Conservation (phyloP, 2,329 filamentous ascomycete species). For the Sporothrix globosa region DNA sequence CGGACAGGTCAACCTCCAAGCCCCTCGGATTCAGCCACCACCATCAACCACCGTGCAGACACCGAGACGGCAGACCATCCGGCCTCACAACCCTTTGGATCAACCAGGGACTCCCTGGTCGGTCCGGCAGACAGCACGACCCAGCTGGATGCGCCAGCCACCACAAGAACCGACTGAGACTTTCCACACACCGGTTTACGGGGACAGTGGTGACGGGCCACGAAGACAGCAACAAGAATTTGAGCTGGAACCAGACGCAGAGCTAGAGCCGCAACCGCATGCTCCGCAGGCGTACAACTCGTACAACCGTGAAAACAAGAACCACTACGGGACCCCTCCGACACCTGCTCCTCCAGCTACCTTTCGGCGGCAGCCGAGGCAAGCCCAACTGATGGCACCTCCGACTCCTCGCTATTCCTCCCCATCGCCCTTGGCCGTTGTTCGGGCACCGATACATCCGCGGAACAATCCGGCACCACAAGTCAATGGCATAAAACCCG, state of each 20-base stretch:
- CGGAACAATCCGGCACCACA: not conserved
- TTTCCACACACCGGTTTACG: not conserved
- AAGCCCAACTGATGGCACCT: not conserved
- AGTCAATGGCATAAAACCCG: slow-evolving; percentile 45
- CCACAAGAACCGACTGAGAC: not conserved
- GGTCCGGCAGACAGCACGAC: not conserved
- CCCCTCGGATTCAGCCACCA: not conserved
- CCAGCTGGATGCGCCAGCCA: slow-evolving; percentile 24
- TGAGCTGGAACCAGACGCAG: not conserved
- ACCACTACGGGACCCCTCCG: too few relatives aligned
- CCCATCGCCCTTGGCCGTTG: not conserved
- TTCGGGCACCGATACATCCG: not conserved
- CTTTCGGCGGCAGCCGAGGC: not conserved
- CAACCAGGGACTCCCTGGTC: slow-evolving; percentile 24
- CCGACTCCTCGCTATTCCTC: slow-evolving; percentile 29
- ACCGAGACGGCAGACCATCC: slow-evolving; percentile 1
- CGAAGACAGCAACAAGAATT: not conserved
- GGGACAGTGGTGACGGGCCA: not conserved
- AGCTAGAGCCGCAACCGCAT: not conserved
- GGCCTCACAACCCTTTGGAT: not conserved
- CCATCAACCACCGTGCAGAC: not conserved
- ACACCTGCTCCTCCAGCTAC: not conserved
- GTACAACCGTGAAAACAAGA: not conserved
- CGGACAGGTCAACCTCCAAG: not conserved
- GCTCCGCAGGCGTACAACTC: not conserved